These are phyloP conservation scores for Sanguinoderma infundibulare DNA, from an alignment of 1,284 basidiomycete species.

Conservation along the genomic window DNA sequence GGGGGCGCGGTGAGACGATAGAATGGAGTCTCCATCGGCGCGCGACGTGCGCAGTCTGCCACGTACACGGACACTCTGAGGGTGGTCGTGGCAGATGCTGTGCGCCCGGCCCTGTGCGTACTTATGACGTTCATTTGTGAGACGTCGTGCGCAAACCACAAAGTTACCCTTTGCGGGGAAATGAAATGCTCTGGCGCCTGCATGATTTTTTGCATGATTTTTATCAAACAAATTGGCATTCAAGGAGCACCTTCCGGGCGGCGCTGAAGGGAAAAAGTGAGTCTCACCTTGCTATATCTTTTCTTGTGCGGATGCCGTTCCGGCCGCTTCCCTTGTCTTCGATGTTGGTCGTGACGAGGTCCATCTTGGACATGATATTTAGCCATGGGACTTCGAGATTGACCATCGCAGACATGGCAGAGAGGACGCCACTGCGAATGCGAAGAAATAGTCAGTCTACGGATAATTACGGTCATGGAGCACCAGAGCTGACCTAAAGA, in stretches of 20 bases:
- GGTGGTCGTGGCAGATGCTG: constrained; percentile 1
- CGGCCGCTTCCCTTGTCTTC: constrained; percentile 69
- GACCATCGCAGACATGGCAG: constrained; percentile 99
- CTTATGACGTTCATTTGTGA: background rate
- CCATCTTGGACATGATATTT: constrained; percentile 99
- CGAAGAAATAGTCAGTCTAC: background rate
- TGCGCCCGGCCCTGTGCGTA: background rate
- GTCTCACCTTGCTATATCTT: constrained; percentile 75
- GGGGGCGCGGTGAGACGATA: background rate
- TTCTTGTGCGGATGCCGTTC: constrained; percentile 74
- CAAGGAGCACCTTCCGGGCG: background rate
- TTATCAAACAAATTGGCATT: background rate
- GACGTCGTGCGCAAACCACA: background rate
- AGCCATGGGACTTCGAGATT: constrained; percentile 97
- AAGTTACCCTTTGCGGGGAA: background rate
- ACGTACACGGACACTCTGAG: no score
- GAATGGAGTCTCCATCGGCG: constrained; percentile 1
- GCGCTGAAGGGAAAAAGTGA: background rate
- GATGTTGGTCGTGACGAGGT: constrained; percentile 77
- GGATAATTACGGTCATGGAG: background rate
- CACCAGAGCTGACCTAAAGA: constrained; percentile 71
- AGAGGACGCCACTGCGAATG: constrained; percentile 83
- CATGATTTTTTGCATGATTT: no score
- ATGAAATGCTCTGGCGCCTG: background rate
- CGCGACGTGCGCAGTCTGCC: background rate